A percentile compares a stretch with the other conserved stretches of the same genome.
These are phyloP conservation scores for Opeltia flavorubescens DNA, from an alignment of 495 filamentous ascomycete species.

Conservation along the genomic window DNA sequence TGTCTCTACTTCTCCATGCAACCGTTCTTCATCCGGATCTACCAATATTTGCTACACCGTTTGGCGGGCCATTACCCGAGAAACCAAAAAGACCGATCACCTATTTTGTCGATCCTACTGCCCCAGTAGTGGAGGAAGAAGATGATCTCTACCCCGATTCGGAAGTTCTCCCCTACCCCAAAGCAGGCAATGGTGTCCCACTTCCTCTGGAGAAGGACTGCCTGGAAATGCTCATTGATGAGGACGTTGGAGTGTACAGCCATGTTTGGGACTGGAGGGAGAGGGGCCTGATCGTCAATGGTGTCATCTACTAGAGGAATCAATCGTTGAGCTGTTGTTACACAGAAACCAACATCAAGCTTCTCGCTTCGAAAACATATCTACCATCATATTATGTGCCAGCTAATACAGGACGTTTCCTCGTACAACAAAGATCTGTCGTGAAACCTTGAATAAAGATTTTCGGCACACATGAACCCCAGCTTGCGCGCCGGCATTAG, in stretches of 20 bases:
- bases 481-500: neutral
- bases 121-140: constrained; percentile 21
- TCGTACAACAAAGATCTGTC: too few relatives aligned
- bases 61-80: constrained; percentile 3
- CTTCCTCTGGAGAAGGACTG: constrained; percentile 28
- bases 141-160: constrained; percentile 22
- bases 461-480: neutral
- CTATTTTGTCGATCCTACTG: neutral
- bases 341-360: neutral
- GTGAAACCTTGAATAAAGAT: too few relatives aligned
- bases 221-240: constrained; percentile 30
- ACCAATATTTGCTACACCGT: constrained; percentile 22
- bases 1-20: constrained; percentile 32
- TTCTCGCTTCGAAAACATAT: neutral
- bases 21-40: constrained; percentile 25
- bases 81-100: constrained; percentile 5
- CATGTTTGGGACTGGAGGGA: constrained; percentile 16
- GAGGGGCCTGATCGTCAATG: neutral
- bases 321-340: neutral
- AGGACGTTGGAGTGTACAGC: constrained; percentile 30
- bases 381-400: too few relatives aligned
- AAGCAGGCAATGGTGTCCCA: constrained; percentile 40
- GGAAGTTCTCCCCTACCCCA: constrained; percentile 50
- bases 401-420: too few relatives aligned
- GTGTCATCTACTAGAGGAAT: neutral